Conservation (phyloP, 2,329 filamentous ascomycete genomes). For the Alternaria sp. region DNA sequence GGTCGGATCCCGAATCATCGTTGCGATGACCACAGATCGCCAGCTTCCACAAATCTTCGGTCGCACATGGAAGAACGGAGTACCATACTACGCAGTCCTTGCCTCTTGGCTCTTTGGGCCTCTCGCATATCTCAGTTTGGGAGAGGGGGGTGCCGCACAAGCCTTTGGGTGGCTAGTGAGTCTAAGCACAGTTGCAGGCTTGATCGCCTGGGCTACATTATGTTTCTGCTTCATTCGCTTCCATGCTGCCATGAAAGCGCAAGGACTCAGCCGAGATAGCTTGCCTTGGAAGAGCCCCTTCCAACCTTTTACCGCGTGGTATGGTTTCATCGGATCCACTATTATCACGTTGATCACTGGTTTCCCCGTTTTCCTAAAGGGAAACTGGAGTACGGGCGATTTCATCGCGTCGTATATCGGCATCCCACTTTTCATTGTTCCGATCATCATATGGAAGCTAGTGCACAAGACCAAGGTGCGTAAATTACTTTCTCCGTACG, state of each 20-base stretch:
- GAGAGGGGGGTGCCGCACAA: conserved; percentile 56
- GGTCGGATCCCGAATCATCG: conserved; percentile 30
- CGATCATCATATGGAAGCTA: conserved; percentile 26
- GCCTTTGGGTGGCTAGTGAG: conserved; percentile 67
- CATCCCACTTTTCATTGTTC: conserved; percentile 31
- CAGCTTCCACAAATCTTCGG: conserved; percentile 33
- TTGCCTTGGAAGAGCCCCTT: conserved; percentile 71
- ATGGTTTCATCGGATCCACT: conserved; percentile 65
- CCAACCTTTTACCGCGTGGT: conserved; percentile 73
- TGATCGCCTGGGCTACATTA: conserved; percentile 52
- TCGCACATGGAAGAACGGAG: conserved; percentile 61
- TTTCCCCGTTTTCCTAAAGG: conserved; percentile 74
- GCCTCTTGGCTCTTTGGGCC: conserved; percentile 61
- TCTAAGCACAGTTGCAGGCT: conserved; percentile 71
- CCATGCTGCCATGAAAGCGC: conserved; percentile 68
- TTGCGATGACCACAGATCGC: conserved; percentile 30
- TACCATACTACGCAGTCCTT: conserved; percentile 72
- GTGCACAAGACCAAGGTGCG: conserved; percentile 10
- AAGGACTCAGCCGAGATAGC: conserved; percentile 62
- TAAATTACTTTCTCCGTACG: not conserved
- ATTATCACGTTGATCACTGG: conserved; percentile 75
- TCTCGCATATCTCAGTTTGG: conserved; percentile 76
- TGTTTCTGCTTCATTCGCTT: conserved; percentile 74
- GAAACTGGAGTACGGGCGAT: conserved; percentile 61
- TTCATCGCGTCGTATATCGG: conserved; percentile 62